These are phyloP conservation scores for Penicillium sp. DNA, from an alignment of 2,329 filamentous ascomycete species.

Conservation along the genomic window DNA sequence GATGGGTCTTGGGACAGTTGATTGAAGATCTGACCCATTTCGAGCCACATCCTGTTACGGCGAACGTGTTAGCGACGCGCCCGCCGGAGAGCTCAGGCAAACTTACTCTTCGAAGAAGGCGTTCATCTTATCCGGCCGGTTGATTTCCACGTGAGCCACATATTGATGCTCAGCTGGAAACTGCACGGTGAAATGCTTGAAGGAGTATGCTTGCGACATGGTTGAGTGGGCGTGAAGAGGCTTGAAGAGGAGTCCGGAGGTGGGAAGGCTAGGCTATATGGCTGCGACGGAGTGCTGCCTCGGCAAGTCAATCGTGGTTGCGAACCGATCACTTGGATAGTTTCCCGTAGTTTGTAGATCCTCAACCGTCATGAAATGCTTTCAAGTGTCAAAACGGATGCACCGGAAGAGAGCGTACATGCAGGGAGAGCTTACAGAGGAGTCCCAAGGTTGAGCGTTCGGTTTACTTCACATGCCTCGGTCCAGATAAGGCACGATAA, in stretches of 20 bases:
- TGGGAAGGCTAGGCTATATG: neutral
- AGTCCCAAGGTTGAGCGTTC: neutral
- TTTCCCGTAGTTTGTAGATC: neutral
- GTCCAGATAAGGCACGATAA: constrained; percentile 11
- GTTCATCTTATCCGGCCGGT: constrained; percentile 82
- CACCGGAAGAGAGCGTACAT: neutral
- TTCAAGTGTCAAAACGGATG: neutral
- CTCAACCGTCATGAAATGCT: neutral
- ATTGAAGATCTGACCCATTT: constrained; percentile 70
- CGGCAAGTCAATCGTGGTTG: neutral
- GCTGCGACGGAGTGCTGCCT: neutral
- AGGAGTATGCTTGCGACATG: constrained; percentile 27
- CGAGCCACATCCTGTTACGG: constrained; percentile 70
- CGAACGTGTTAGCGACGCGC: constrained; percentile 2
- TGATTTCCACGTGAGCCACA: constrained; percentile 90
- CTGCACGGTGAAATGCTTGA: constrained; percentile 68
- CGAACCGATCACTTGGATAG: neutral
- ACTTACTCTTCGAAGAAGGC: constrained; percentile 70
- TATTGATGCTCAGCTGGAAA: constrained; percentile 60
- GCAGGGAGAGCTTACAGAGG: neutral
- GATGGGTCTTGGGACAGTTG: constrained; percentile 69
- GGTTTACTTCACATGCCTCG: constrained; percentile 11
- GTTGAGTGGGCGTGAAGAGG: neutral
- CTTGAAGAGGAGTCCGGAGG: neutral
- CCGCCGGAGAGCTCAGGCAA: no score